phyloP scores from a whole-genome alignment of 2,329 filamentous ascomycete species.

The Chalara sp. region DNA sequence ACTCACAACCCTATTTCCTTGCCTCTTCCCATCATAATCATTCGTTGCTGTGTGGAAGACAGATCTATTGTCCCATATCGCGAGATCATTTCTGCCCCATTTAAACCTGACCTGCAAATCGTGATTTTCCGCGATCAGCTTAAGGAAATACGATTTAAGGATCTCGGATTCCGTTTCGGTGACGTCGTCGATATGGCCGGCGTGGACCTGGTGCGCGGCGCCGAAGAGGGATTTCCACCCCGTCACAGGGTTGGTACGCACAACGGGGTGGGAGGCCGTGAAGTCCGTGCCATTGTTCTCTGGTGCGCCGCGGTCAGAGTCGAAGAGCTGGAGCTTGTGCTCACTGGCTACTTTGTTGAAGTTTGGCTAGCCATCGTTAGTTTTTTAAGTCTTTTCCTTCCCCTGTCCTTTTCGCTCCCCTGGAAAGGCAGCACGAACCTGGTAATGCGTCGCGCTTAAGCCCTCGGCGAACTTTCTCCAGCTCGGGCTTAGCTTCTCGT shows the following conservation, averaged over 20 bases:
- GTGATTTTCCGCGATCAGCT: conserved; percentile 46
- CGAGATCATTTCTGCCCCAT: conserved; percentile 45
- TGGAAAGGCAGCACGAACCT: neutral
- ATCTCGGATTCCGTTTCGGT: conserved; percentile 39
- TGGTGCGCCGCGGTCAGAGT: conserved; percentile 38
- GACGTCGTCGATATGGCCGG: conserved; percentile 40
- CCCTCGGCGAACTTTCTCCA: conserved; percentile 52
- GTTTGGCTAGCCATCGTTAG: conserved; percentile 27
- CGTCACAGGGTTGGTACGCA: conserved; percentile 51
- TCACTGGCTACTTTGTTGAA: conserved; percentile 42
- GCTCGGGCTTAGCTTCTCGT: conserved; percentile 52
- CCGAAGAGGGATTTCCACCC: conserved; percentile 51
- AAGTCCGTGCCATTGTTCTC: conserved; percentile 42
- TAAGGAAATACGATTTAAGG: conserved; percentile 29
- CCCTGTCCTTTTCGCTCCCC: no score
- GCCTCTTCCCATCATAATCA: conserved; percentile 41
- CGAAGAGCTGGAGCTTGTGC: conserved; percentile 40
- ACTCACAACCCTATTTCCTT: conserved; percentile 36
- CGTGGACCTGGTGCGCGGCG: conserved; percentile 40
- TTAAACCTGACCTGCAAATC: conserved; percentile 48
- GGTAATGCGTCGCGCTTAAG: conserved; percentile 47
- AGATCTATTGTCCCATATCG: conserved; percentile 60
- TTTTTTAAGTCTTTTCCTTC: neutral
- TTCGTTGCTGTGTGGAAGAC: conserved; percentile 47
- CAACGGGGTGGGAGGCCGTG: conserved; percentile 44